Percentiles rank a stretch among this genome's conserved stretches.
phyloP scores from a whole-genome alignment of 2,329 filamentous ascomycete species.

The Paecilomyces fulvus region DNA sequence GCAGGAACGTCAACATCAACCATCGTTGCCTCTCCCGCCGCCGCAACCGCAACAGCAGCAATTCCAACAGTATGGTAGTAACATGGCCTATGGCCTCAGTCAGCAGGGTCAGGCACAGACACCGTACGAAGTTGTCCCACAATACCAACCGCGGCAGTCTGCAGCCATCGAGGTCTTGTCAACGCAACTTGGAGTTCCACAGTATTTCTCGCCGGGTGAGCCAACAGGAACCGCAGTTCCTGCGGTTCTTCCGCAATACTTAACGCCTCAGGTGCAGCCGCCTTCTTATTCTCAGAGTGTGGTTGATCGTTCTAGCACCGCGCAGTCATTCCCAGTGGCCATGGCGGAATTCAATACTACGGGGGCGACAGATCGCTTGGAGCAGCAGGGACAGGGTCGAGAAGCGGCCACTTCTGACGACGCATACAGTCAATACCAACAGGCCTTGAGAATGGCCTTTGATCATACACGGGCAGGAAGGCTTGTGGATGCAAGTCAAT shows the following conservation, averaged over 20 bases:
- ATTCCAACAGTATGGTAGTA: slow-evolving; percentile 49
- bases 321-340: slow-evolving; percentile 43
- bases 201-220: slow-evolving; percentile 64
- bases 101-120: slow-evolving; percentile 53
- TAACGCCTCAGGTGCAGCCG: slow-evolving; percentile 56
- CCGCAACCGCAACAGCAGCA: slow-evolving; percentile 33
- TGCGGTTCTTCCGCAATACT: slow-evolving; percentile 49
- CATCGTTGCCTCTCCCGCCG: slow-evolving; percentile 47
- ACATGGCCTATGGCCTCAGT: slow-evolving; percentile 72
- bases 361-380: slow-evolving; percentile 28
- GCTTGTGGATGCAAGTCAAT: slow-evolving; percentile 50
- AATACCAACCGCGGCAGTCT: slow-evolving; percentile 67
- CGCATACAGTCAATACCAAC: slow-evolving; percentile 57
- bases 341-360: slow-evolving; percentile 42
- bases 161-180: slow-evolving; percentile 69
- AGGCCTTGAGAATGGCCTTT: slow-evolving; percentile 55
- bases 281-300: slow-evolving; percentile 55
- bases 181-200: slow-evolving; percentile 58
- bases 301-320: slow-evolving; percentile 41
- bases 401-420: slow-evolving; percentile 52
- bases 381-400: slow-evolving; percentile 23
- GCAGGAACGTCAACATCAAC: slow-evolving; percentile 44
- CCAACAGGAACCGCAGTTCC: slow-evolving; percentile 54
- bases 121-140: slow-evolving; percentile 65
- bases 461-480: slow-evolving; percentile 58